Conservation (phyloP, 1,139 yeast species). For the Blastobotrys buckinghamii region DNA sequence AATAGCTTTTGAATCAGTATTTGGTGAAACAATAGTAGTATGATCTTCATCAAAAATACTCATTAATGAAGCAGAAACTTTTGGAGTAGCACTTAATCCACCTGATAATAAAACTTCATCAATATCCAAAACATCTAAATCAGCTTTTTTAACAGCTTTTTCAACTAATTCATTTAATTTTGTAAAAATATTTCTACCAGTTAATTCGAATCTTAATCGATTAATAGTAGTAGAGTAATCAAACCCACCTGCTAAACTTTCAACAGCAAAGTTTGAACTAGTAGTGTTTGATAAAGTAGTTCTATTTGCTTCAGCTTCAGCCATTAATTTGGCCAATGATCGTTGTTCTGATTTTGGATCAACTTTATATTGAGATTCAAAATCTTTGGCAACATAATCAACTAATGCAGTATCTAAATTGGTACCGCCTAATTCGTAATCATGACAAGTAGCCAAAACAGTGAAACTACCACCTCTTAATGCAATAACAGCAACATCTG, state of each 20-base stretch:
- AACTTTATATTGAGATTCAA: conserved; percentile 77
- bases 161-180: conserved; percentile 76
- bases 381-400: conserved; percentile 86
- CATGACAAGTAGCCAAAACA: conserved; percentile 79
- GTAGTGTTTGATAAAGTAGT: conserved; percentile 89
- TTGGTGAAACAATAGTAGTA: conserved; percentile 72
- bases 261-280: conserved; percentile 87
- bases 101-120: conserved; percentile 92
- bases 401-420: conserved; percentile 73
- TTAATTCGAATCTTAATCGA: conserved; percentile 89
- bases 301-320: conserved; percentile 80
- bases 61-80: conserved; percentile 71
- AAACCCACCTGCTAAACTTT: conserved; percentile 87
- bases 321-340: conserved; percentile 81
- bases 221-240: conserved; percentile 92
- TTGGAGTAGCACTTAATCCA: conserved; percentile 90
- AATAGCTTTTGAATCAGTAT: conserved; percentile 66
- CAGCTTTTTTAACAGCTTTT: conserved; percentile 72
- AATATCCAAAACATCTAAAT: conserved; percentile 75
- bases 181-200: conserved; percentile 70
- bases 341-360: conserved; percentile 80
- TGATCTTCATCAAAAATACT: conserved; percentile 59
- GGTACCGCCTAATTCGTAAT: conserved; percentile 81
- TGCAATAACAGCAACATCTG: conserved; percentile 92
- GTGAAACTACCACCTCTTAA: conserved; percentile 94